phyloP scores from a whole-genome alignment of 768 basidiomycete species.

The Gymnopilus junonius region DNA sequence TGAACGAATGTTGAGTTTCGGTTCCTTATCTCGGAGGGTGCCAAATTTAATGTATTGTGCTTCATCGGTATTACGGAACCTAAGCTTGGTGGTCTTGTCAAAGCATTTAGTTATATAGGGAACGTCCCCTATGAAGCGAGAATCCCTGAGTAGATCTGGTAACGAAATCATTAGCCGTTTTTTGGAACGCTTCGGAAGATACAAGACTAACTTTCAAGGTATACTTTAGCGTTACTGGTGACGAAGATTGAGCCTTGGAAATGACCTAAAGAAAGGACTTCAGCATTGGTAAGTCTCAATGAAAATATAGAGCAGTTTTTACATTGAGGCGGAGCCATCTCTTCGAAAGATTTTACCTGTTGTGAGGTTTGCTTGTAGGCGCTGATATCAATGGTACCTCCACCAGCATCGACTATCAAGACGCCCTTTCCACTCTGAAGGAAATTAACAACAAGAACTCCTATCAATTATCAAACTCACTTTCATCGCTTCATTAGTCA shows the following conservation, averaged over 20 bases:
- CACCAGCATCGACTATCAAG: slow-evolving; percentile 2
- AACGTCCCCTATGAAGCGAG: background rate
- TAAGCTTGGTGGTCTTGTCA: no score
- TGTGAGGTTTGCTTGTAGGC: no score
- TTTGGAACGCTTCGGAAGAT: background rate
- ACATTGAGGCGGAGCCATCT: slow-evolving; percentile 7
- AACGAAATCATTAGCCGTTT: background rate
- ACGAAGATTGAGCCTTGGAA: background rate
- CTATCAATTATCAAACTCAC: background rate
- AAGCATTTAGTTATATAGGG: no score
- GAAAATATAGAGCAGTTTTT: background rate
- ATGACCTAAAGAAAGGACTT: background rate
- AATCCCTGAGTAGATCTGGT: background rate
- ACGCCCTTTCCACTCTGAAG: background rate
- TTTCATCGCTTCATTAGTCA: no score
- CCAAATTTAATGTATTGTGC: slow-evolving; percentile 4
- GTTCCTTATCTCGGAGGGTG: background rate
- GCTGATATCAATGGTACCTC: slow-evolving; percentile 13
- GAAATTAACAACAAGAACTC: background rate
- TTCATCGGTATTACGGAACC: background rate
- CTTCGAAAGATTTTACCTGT: slow-evolving; percentile 5
- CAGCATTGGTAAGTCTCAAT: background rate
- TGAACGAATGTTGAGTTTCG: background rate
- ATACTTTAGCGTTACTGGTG: background rate
- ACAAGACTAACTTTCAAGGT: background rate